These are phyloP conservation scores for Urochloa ruziziensis DNA, from an alignment of 176 grass and related monocot genomes.

Conservation along the genomic window DNA sequence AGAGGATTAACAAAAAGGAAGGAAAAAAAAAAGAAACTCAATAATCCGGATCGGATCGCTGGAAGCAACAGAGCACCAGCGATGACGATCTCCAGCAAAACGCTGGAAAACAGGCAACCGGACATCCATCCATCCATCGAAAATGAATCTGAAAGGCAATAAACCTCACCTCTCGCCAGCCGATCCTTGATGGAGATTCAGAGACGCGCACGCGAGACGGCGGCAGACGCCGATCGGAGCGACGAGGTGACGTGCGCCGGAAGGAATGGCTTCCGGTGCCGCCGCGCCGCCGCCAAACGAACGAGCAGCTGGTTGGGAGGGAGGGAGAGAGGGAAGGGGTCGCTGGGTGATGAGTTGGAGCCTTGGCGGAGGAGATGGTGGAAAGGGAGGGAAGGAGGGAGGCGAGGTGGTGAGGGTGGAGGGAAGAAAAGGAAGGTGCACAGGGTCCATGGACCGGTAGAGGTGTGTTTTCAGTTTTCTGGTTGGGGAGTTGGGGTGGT, in stretches of 20 bases:
- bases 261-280: neutral
- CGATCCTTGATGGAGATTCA: neutral
- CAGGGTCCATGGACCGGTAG: constrained; percentile 1
- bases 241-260: too few species aligned
- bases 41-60: neutral
- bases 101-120: too few species aligned
- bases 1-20: neutral
- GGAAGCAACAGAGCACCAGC: neutral
- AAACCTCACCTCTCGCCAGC: neutral
- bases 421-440: neutral
- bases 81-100: too few species aligned
- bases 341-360: constrained; percentile 9
- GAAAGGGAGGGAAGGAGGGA: neutral
- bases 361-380: neutral
- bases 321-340: neutral
- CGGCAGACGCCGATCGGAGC: neutral
- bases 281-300: neutral
- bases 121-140: too few species aligned
- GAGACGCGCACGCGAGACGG: neutral
- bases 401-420: neutral
- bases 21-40: neutral
- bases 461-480: neutral
- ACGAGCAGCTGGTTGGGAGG: neutral
- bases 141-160: too few species aligned
- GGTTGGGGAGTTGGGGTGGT: neutral